Conservation (phyloP, 1,139 yeast genomes). For the Yamadazyma spencermartinsiae region DNA sequence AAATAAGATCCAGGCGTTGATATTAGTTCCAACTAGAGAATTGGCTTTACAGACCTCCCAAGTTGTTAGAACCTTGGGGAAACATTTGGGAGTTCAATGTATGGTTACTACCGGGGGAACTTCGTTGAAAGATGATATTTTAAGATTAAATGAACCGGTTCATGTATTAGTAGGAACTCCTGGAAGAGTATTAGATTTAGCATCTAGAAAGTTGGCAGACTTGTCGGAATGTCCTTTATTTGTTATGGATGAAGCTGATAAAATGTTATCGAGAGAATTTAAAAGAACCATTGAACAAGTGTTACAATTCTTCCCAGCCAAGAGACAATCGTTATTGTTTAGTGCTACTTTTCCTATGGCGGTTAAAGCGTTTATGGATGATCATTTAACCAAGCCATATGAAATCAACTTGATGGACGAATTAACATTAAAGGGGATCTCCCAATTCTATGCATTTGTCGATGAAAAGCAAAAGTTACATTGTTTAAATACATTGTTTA, state of each 20-base stretch:
- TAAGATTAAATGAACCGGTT: constrained; percentile 89
- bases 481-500: constrained; percentile 90
- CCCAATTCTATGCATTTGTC: constrained; percentile 96
- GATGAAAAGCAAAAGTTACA: constrained; percentile 96
- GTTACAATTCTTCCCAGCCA: constrained; percentile 74
- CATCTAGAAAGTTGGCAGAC: constrained; percentile 84
- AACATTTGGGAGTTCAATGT: constrained; percentile 87
- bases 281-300: constrained; percentile 87
- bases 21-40: constrained; percentile 92
- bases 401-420: constrained; percentile 98
- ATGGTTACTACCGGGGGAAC: constrained; percentile 99
- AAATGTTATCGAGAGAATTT: constrained; percentile 90
- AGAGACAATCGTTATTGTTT: constrained; percentile 83
- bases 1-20: constrained; percentile 83
- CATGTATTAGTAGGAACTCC: constrained; percentile 93
- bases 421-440: constrained; percentile 90
- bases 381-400: constrained; percentile 86
- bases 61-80: constrained; percentile 95
- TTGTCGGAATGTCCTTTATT: constrained; percentile 85
- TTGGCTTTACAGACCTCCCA: constrained; percentile 96
- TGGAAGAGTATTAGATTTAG: constrained; percentile 94
- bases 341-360: constrained; percentile 96
- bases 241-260: constrained; percentile 99
- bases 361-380: constrained; percentile 90
- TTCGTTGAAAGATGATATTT: constrained; percentile 86